phyloP scores from a whole-genome alignment of 2,329 filamentous ascomycete species.

The Aspergillus ruber region DNA sequence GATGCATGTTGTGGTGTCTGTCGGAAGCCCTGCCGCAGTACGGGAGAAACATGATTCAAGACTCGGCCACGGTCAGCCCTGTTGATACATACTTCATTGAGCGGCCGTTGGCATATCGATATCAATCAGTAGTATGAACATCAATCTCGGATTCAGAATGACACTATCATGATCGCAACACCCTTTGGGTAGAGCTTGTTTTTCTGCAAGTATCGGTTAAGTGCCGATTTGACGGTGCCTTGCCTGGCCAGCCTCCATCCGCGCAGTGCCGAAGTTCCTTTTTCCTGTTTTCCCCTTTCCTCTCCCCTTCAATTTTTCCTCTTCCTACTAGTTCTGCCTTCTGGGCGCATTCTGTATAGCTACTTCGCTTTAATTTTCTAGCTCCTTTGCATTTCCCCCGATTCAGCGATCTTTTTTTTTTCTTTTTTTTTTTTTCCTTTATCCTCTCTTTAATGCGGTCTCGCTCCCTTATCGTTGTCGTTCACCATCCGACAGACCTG shows the following conservation, averaged over 20 bases:
- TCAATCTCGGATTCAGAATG: too few relatives aligned
- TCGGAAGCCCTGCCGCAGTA: too few relatives aligned
- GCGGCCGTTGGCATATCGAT: too few relatives aligned
- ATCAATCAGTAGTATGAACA: too few relatives aligned
- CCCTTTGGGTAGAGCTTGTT: too few relatives aligned
- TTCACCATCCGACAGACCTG: neutral
- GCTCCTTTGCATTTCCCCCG: neutral
- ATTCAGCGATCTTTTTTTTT: neutral
- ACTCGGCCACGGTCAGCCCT: too few relatives aligned
- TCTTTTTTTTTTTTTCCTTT: neutral
- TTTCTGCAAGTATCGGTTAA: neutral
- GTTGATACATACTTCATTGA: too few relatives aligned
- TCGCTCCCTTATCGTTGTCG: neutral
- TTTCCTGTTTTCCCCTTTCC: constrained; percentile 3
- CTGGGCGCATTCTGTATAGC: neutral
- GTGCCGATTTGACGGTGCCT: too few relatives aligned
- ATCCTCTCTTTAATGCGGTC: neutral
- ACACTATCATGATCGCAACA: too few relatives aligned
- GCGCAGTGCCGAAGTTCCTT: constrained; percentile 9
- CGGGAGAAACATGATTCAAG: too few relatives aligned
- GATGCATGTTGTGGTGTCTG: too few relatives aligned
- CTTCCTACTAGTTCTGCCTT: constrained; percentile 1
- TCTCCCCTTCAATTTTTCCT: neutral
- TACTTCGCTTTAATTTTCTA: neutral
- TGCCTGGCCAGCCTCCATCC: constrained; percentile 5